Conservation (phyloP, 306 rosid genomes). For the Quercus alba region DNA sequence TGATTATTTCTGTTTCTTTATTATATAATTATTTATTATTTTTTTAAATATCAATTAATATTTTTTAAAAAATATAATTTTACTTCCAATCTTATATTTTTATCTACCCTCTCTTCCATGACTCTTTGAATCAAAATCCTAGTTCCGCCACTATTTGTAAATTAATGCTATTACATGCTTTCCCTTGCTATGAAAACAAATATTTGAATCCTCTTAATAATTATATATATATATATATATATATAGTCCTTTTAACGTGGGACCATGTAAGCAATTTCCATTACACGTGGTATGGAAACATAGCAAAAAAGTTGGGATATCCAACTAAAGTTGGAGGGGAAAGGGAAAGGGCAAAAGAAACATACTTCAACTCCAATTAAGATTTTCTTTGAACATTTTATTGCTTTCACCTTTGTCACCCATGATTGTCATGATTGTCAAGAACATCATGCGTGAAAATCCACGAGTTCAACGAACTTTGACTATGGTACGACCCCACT, state of each 20-base stretch:
- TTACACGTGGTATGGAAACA: neutral
- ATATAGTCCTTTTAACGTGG: neutral
- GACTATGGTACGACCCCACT: conserved; percentile 10
- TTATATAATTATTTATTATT: too few relatives aligned
- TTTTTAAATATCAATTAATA: too few relatives aligned
- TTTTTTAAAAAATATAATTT: too few relatives aligned
- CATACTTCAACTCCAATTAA: conserved; percentile 7
- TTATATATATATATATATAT: too few relatives aligned
- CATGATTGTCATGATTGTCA: conserved; percentile 16
- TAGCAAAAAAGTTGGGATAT: neutral
- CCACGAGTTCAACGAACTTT: conserved; percentile 12
- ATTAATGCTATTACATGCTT: too few relatives aligned
- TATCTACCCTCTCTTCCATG: too few relatives aligned
- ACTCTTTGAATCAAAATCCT: too few relatives aligned
- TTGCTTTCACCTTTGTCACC: conserved; percentile 14
- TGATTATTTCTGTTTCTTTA: too few relatives aligned
- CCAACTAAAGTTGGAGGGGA: neutral
- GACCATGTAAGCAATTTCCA: neutral
- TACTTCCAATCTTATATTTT: too few relatives aligned
- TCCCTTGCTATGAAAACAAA: too few relatives aligned
- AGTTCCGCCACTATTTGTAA: too few relatives aligned
- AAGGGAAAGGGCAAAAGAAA: conserved; percentile 3
- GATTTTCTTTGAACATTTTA: conserved; percentile 16
- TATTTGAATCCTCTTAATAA: too few relatives aligned
- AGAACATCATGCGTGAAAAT: conserved; percentile 26